Evolutionary conservation across 768 basidiomycete species (phyloP), one percentile per base, ranked within the genome.

Genomic region (Rhizopogon rudus): DNA sequence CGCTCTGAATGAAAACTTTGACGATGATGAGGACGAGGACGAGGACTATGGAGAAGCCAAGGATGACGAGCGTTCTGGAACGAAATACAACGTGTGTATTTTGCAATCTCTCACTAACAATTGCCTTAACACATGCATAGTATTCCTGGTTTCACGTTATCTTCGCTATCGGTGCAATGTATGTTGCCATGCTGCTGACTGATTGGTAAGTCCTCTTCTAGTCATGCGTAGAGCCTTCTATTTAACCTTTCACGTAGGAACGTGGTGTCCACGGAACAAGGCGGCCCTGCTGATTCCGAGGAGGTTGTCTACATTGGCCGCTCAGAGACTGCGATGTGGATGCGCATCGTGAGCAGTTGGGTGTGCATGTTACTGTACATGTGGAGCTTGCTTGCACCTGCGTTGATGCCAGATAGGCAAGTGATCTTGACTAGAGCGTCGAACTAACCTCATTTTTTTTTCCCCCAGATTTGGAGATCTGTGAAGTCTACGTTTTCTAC

Each of bases 91-190:
- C 60, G 94, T 94, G 69, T 58, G 84, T 67, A 8, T 49, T 12
- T 46, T 44, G 53, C 20, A 14, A 8, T 45, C 31, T 41, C 53
- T 16, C 5, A 35, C 39, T 40, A 13, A n/a, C 14, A 55, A 28
- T 25, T 35, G 9, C 10, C 54, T 56, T 16, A 60, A 39, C 35
- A 29, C 20, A 44, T 40, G 37, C 17, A 5, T 61, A 97, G 94
- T 99, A 99, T 68, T 84, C 93, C 1, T 99, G 94, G 93, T 98
- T 99, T 84, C 97, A 99, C 67, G 73, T 98, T 69, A 98, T 99
- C 64, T 99, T 98, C 67, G 84, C 89, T 44, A 88, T 98, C 62
- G 97, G 86, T 29, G 79, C 93, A 13, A 98, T 98, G 97, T 99
- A 99, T 71, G 93, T 98, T 25, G 93, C 91, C 6, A 95, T 97